Base-by-base conservation (phyloP, 176 grass and related monocot species). In the Ensete glaucum region DNA sequence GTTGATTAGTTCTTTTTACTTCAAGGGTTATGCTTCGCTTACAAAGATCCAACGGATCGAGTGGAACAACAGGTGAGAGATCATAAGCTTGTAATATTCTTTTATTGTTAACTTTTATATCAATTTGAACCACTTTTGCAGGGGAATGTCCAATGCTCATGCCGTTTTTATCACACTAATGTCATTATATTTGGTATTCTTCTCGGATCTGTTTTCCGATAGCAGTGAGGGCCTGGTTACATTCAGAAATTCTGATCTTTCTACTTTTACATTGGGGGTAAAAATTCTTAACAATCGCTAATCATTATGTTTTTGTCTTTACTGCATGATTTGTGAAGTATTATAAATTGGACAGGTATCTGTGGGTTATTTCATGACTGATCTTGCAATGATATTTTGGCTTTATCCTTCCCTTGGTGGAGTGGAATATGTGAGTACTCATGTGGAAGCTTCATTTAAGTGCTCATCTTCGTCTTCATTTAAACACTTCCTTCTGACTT, bases 81-180 rank as follows among this genome's bases (percentile, higher is more conserved):
- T 54, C 15, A 17, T 48, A 53, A 20, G 52, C 67, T 58, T 80
- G 27, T 23, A 12, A 34, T 73, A 50, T 56, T 63, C 14, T 29
- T 62, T 73, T 8, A 2, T 23, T 53, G 27, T 53, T 52, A 16
- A 21, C 52, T 26, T 10, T 62, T 25, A 20, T 53, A 13, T 66
- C 53, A 63, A 52, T 25, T 77, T 52, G 60, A 53, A n/a, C n/a
- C 20, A 26, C 24, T 17, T 64, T 23, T 77, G 10, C 75, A 99
- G 96, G 88, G 95, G 88, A 73, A 99, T 99, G 81, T 99, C 96
- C 69, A 99, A 82, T 82, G 81, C 82, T 50, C 96, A 99, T 83
- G 96, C 96, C 76, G 66, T 99, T 74, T 99, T 94, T 82, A 99
- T 99, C 65, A 95, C 86, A 64, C 70, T 80, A 10, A 89, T 95